These are phyloP conservation scores for Colletotrichum sp. DNA, from an alignment of 2,329 filamentous ascomycete species.

Conservation along the genomic window DNA sequence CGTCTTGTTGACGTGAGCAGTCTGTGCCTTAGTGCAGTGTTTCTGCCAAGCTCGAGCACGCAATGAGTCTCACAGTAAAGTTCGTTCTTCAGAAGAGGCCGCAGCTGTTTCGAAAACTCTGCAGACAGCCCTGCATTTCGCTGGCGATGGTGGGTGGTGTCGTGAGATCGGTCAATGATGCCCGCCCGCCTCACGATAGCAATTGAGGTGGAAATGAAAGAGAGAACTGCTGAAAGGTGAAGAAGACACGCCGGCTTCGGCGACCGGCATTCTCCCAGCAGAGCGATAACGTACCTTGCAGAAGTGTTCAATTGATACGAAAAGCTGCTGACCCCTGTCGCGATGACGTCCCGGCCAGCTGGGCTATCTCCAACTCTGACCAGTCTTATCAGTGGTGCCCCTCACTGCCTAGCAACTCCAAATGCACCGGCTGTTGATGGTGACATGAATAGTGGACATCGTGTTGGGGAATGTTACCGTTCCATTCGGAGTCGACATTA, in stretches of 20 bases:
- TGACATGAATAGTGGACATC: constrained; percentile 19
- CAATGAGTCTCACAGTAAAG: neutral
- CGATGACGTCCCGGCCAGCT: neutral
- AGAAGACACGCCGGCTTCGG: neutral
- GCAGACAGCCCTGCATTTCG: neutral
- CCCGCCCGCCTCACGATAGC: neutral
- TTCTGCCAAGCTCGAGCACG: neutral
- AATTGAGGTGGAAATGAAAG: neutral
- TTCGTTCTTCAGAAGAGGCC: neutral
- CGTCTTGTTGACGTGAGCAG: neutral
- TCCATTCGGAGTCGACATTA: neutral
- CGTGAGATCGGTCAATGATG: neutral
- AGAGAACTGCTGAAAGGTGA: neutral
- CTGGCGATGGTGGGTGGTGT: neutral
- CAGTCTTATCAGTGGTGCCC: constrained; percentile 10
- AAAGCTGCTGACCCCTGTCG: neutral
- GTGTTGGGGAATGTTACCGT: constrained; percentile 15
- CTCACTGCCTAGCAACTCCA: constrained; percentile 6
- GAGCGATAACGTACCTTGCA: neutral
- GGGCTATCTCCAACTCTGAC: neutral
- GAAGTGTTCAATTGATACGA: neutral
- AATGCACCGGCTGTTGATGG: neutral
- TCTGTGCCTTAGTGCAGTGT: neutral
- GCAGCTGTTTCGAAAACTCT: neutral
- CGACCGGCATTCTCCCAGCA: neutral